phyloP scores from a whole-genome alignment of 2,329 filamentous ascomycete species.

The Ophiocordyceps camponoti-rufipedis region DNA sequence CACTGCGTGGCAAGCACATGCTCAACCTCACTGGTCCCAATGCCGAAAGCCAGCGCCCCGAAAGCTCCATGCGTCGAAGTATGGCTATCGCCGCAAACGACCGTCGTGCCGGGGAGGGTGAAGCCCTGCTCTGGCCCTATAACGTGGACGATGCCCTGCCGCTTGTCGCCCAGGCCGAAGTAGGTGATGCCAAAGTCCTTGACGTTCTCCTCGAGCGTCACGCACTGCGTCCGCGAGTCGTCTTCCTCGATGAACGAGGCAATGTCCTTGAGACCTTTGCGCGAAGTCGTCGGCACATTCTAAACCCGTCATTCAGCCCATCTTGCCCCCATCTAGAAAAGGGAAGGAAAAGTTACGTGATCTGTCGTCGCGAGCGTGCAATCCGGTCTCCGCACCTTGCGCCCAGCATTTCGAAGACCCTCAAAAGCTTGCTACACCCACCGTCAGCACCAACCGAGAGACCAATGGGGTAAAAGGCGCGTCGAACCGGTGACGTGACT shows the following conservation, averaged over 20 bases:
- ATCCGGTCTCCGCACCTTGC: slow-evolving; percentile 80
- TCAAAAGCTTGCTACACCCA: slow-evolving; percentile 75
- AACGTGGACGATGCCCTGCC: slow-evolving; percentile 95
- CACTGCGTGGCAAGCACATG: slow-evolving; percentile 95
- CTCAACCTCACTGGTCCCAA: slow-evolving; percentile 96
- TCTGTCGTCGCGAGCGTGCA: slow-evolving; percentile 94
- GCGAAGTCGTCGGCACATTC: slow-evolving; percentile 85
- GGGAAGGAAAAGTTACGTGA: slow-evolving; percentile 37
- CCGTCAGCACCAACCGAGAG: neutral
- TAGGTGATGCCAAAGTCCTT: slow-evolving; percentile 93
- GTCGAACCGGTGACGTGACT: slow-evolving; percentile 79
- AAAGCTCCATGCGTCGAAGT: slow-evolving; percentile 97
- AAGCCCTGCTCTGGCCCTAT: slow-evolving; percentile 98
- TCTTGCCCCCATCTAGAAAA: too few relatives aligned
- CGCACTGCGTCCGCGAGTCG: slow-evolving; percentile 83
- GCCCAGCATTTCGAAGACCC: slow-evolving; percentile 73
- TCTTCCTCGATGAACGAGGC: slow-evolving; percentile 87
- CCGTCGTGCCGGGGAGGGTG: slow-evolving; percentile 88
- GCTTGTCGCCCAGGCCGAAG: slow-evolving; percentile 89
- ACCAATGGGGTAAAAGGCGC: neutral
- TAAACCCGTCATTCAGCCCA: slow-evolving; percentile 14
- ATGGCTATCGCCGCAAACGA: slow-evolving; percentile 95
- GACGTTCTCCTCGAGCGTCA: slow-evolving; percentile 93
- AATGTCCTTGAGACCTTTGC: slow-evolving; percentile 88
- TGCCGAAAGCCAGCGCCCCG: slow-evolving; percentile 85